phyloP scores from a whole-genome alignment of 2,329 filamentous ascomycete species.

The Aureobasidium uvarum region DNA sequence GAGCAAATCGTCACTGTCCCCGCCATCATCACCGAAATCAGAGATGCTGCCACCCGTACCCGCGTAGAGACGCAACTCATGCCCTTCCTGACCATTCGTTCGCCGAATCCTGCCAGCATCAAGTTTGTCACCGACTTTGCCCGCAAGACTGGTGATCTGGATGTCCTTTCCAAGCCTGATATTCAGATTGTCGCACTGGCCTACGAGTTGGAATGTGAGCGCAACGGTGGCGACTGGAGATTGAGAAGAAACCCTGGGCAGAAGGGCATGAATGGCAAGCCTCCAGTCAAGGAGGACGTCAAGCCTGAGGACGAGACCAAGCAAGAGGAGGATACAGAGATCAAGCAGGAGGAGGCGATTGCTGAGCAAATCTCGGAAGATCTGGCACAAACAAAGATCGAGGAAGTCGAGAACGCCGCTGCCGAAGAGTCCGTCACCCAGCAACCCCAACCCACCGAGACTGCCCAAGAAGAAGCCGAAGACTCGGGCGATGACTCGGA shows the following conservation, averaged over 20 bases:
- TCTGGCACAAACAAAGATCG: neutral
- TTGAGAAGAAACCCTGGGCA: conserved; percentile 76
- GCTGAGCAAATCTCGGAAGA: neutral
- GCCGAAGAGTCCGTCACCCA: conserved; percentile 3
- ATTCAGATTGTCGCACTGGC: conserved; percentile 83
- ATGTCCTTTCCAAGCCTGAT: conserved; percentile 85
- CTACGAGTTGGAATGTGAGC: conserved; percentile 92
- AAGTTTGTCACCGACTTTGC: conserved; percentile 82
- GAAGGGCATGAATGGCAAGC: conserved; percentile 70
- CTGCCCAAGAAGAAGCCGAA: conserved; percentile 29
- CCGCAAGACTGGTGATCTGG: conserved; percentile 81
- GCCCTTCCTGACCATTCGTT: conserved; percentile 78
- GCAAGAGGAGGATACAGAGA: conserved; percentile 7
- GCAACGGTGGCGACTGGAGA: conserved; percentile 85
- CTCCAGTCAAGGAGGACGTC: conserved; percentile 47
- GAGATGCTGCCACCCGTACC: conserved; percentile 75
- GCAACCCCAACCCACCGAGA: neutral
- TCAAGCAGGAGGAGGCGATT: neutral
- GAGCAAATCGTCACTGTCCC: conserved; percentile 80
- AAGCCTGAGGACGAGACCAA: conserved; percentile 15
- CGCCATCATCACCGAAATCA: conserved; percentile 80
- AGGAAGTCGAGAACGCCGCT: neutral
- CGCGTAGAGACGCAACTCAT: conserved; percentile 80
- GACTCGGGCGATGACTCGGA: conserved; percentile 52
- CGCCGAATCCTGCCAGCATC: conserved; percentile 72